Conservation (phyloP, 371 early-diverging fungal species). For the Mortierella sp. region DNA sequence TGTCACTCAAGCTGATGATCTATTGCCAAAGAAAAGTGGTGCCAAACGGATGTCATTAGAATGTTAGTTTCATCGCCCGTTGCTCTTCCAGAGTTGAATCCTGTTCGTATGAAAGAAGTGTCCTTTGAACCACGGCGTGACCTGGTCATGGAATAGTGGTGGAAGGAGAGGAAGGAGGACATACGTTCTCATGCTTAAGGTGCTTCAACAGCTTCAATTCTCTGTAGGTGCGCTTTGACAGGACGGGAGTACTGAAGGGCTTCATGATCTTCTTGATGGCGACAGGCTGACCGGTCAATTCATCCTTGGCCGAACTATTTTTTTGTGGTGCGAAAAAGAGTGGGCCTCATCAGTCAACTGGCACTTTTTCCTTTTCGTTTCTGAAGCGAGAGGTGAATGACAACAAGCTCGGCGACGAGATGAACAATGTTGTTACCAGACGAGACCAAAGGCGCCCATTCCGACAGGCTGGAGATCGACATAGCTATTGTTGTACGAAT, state of each 20-base stretch:
- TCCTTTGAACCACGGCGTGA: neutral
- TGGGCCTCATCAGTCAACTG: neutral
- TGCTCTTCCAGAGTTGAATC: neutral
- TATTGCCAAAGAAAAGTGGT: slow-evolving; percentile 30
- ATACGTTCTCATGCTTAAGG: slow-evolving; percentile 89
- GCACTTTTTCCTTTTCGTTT: neutral
- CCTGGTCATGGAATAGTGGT: neutral
- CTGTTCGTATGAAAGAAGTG: neutral
- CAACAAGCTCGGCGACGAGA: neutral
- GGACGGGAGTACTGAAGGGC: slow-evolving; percentile 92
- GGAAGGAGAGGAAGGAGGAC: neutral
- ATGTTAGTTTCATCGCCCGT: slow-evolving; percentile 1
- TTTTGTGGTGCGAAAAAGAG: neutral
- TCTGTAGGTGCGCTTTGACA: slow-evolving; percentile 94
- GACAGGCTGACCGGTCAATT: slow-evolving; percentile 83
- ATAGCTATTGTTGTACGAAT: slow-evolving; percentile 70
- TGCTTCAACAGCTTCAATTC: slow-evolving; percentile 93
- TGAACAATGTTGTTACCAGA: slow-evolving; percentile 76
- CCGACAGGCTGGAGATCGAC: slow-evolving; percentile 95
- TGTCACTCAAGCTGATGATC: slow-evolving; percentile 89
- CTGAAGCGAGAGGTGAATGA: neutral
- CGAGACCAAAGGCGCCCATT: slow-evolving; percentile 97
- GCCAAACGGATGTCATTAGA: neutral
- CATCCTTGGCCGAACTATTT: slow-evolving; percentile 89
- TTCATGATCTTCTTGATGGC: slow-evolving; percentile 97